Conservation (phyloP, 2,329 filamentous ascomycete genomes). For the Camillea tinctor region DNA sequence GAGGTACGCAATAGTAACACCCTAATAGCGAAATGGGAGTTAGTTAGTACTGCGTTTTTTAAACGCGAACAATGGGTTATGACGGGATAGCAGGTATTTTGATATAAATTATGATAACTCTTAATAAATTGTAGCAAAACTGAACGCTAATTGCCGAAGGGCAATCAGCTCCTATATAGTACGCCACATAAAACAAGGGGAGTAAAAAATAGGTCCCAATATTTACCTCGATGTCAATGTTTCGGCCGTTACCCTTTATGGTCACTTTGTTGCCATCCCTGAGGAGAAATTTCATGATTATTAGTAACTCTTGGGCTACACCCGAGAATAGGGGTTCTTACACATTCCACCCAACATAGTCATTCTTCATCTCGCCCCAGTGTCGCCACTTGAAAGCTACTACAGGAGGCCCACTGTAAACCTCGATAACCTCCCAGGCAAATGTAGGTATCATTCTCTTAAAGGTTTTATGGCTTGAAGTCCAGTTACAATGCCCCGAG, state of each 20-base stretch:
- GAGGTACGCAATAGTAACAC: conserved; percentile 60
- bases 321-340: conserved; percentile 37
- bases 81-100: too few species aligned
- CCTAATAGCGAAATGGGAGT: too few species aligned
- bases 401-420: conserved; percentile 62
- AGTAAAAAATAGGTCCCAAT: too few species aligned
- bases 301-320: too few species aligned
- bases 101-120: too few species aligned
- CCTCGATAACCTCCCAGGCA: conserved; percentile 69
- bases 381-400: conserved; percentile 67
- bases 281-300: too few species aligned
- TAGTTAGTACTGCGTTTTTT: too few species aligned
- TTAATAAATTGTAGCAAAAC: too few species aligned
- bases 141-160: too few species aligned
- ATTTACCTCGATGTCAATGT: conserved; percentile 63
- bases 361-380: conserved; percentile 66
- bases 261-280: conserved; percentile 63
- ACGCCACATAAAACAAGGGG: too few species aligned
- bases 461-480: conserved; percentile 66
- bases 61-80: too few species aligned
- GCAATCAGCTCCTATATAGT: too few species aligned
- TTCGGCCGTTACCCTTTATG: conserved; percentile 59
- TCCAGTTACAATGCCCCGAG: conserved; percentile 60
- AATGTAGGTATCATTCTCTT: conserved; percentile 73
- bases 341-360: conserved; percentile 65